phyloP scores from a whole-genome alignment of 2,329 filamentous ascomycete genomes.

The Trichoderma sp. region DNA sequence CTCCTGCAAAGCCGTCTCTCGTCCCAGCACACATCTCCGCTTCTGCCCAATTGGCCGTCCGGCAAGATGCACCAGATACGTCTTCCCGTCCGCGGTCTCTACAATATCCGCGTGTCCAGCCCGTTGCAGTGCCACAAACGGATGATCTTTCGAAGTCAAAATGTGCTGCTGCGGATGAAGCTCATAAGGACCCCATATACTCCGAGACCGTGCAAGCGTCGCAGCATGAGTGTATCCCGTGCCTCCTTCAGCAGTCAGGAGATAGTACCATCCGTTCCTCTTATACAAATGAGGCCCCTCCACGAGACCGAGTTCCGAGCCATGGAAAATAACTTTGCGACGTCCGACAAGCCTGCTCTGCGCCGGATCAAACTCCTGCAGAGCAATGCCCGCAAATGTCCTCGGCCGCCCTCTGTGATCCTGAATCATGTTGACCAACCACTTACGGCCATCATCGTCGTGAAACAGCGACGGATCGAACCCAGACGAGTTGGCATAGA shows the following conservation, averaged over 20 bases:
- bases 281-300: conserved; percentile 64
- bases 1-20: conserved; percentile 61
- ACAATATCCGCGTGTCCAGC: conserved; percentile 58
- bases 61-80: conserved; percentile 57
- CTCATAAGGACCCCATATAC: conserved; percentile 65
- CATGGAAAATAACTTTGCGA: conserved; percentile 56
- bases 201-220: conserved; percentile 56
- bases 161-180: conserved; percentile 60
- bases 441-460: conserved; percentile 58
- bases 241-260: conserved; percentile 62
- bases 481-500: conserved; percentile 62
- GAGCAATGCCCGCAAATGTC: conserved; percentile 57
- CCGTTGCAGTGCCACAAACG: conserved; percentile 53
- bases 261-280: conserved; percentile 61
- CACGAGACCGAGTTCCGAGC: conserved; percentile 57
- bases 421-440: conserved; percentile 60
- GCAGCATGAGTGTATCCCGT: conserved; percentile 63
- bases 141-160: conserved; percentile 55
- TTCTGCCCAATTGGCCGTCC: conserved; percentile 55
- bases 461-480: conserved; percentile 65
- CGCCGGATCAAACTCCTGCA: conserved; percentile 59
- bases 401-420: conserved; percentile 55
- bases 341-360: conserved; percentile 56
- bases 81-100: conserved; percentile 55
- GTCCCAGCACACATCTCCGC: conserved; percentile 56